Percentiles rank a stretch among this genome's conserved stretches.
Evolutionary conservation across 2,329 filamentous ascomycete genomes (phyloP).

Genomic region (Moelleriella libera): DNA sequence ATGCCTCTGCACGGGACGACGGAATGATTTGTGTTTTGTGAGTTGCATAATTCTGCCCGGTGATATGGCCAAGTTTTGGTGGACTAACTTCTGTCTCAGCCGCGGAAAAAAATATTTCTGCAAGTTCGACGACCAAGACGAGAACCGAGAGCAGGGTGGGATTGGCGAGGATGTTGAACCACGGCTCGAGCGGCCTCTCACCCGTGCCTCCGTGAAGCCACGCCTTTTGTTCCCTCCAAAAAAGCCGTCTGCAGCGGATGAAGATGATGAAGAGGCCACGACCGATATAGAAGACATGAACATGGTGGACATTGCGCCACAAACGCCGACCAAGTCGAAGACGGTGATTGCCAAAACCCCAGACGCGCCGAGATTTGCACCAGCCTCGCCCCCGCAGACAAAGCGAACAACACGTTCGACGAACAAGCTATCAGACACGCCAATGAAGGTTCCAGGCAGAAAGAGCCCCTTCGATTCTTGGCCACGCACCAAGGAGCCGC

Average conservation of each 20-base stretch:
- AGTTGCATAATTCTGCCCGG: constrained; percentile 22
- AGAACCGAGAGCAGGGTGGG: constrained; percentile 14
- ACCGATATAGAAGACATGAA: constrained; percentile 43
- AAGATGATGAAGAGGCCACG: constrained; percentile 45
- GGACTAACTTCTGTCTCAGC: constrained; percentile 24
- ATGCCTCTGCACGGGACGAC: constrained; percentile 50
- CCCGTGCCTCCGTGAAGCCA: constrained; percentile 57
- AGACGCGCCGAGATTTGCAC: constrained; percentile 38
- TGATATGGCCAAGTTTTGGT: too few species aligned
- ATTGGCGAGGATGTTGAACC: constrained; percentile 20
- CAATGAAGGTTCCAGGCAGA: constrained; percentile 23
- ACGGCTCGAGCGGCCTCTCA: constrained; percentile 31
- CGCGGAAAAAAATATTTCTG: constrained; percentile 70
- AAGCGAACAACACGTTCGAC: constrained; percentile 42
- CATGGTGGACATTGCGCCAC: constrained; percentile 11
- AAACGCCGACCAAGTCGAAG: constrained; percentile 23
- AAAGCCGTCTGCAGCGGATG: constrained; percentile 33
- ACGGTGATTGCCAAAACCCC: constrained; percentile 28
- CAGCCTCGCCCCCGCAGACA: constrained; percentile 49
- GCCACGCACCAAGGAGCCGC: constrained; percentile 46
- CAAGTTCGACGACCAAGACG: constrained; percentile 40
- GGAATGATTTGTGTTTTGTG: constrained; percentile 68
- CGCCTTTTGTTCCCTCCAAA: constrained; percentile 53
- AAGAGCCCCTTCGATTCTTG: constrained; percentile 53
- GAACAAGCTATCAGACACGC: constrained; percentile 32